These are phyloP conservation scores for Carex parvula DNA, from an alignment of 176 grass and related monocot species.

Conservation along the genomic window DNA sequence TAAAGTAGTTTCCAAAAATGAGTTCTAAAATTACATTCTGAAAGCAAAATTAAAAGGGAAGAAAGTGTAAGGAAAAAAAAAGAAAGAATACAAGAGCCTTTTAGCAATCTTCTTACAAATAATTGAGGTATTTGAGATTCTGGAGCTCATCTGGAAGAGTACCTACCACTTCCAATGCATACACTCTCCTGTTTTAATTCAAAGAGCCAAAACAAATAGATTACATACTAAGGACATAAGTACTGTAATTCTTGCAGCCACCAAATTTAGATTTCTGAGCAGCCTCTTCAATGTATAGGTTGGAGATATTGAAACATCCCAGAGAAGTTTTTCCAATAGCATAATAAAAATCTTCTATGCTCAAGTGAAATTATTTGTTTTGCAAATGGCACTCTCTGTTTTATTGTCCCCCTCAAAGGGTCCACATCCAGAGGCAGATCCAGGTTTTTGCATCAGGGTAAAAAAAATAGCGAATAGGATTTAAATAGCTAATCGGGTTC, in stretches of 20 bases:
- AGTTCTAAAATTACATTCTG: neutral
- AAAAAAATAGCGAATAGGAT: too few relatives aligned
- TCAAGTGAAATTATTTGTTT: neutral
- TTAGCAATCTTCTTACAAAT: conserved; percentile 41
- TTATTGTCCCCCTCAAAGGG: neutral
- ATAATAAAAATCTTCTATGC: neutral
- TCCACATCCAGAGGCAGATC: neutral
- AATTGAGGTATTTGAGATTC: conserved; percentile 42
- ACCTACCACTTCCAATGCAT: conserved; percentile 32
- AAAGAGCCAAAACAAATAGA: neutral
- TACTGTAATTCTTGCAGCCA: neutral
- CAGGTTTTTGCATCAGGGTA: too few relatives aligned
- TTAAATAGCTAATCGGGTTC: too few relatives aligned
- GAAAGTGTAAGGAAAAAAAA: neutral
- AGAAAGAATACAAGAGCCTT: neutral
- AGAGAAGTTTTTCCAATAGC: neutral
- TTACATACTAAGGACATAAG: neutral
- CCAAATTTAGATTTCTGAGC: neutral
- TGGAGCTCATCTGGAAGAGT: conserved; percentile 47
- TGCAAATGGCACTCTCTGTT: neutral
- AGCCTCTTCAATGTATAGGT: neutral
- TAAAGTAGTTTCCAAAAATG: neutral
- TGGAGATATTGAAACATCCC: neutral
- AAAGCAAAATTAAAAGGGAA: neutral
- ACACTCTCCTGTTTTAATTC: conserved; percentile 45